Evolutionary conservation across 2,329 filamentous ascomycete species (phyloP), one percentile per base, ranked within the genome.

Genomic region (Basipetospora chlamydospora): DNA sequence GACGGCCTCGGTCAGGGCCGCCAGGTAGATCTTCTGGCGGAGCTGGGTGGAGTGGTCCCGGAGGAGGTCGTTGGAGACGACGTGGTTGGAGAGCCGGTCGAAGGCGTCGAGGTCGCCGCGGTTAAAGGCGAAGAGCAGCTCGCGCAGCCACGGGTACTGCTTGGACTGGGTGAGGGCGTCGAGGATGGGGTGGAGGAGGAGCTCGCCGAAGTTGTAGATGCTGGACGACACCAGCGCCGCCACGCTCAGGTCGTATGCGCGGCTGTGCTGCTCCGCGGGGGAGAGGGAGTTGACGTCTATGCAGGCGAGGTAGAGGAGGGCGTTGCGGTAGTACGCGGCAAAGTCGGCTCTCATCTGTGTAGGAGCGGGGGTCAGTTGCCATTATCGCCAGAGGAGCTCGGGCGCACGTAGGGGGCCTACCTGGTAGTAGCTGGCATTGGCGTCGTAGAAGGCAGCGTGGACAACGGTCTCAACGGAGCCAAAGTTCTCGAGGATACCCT

Each of bases 121-220:
- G 66, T 98, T 98, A 67, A 95, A 98, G 40, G 90, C 87, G 52
- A 95, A 92, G 31, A 98, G 76, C n/a, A 98, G 77, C 29, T 95
- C 83, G 44, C 86, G 82, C 44, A 98, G 72, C 90, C 90, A 98
- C 35, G 77, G 67, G 54, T 92, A 74, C 28, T 78, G 71, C 17
- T 80, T 77, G 48, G 78, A 74, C 50, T 67, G 67, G 17, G 56
- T 53, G 36, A 98, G 73, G 15, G 81, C 79, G 53, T 94, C 83
- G 44, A 98, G 77, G 52, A 98, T 93, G 3, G 90, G 90, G 57
- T 98, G 90, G 47, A 98, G 73, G 22, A 98, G 75, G n/a, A 98
- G 78, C 66, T 98, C 90, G 57, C 90, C 90, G 49, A 98, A 98
- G 67, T 98, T 98, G 74, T 98, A 96, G 63, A 96, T 98, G 50